Base-by-base conservation (phyloP, 805 yeast genomes). In the Kockiozyma suomiensis region DNA sequence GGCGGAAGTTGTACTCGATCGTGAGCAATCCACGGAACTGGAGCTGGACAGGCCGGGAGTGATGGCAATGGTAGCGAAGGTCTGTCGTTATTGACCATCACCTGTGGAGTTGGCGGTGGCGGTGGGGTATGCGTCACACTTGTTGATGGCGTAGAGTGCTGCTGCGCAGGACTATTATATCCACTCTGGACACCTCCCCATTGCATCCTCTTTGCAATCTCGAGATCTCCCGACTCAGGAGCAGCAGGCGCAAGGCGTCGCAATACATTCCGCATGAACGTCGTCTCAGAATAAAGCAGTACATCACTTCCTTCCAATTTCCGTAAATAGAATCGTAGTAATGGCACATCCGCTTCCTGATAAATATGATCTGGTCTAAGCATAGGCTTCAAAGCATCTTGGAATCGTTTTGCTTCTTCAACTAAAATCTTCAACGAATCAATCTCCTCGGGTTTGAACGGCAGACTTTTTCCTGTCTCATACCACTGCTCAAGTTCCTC, bases 251-350 rank as follows among this genome's bases (percentile, higher is more conserved):
- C 30, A 13, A 41, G 37, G 7, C 30, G 23, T 7, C 17, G 15
- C 4, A 49, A 21, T 1, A 12, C 28, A 8, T 25, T 23, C 13
- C 33, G n/a, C 35, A 49, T 4, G 25, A 49, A 37, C 23, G 33
- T 25, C 30, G 19, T 23, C 21, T 49, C 53, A 21, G 30, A 19
- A 12, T 1, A 7, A 26, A 78, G 59, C 47, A 72, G 37, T 1
- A 78, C 66, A 46, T 73, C 73, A 17, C 80, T 73, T 2, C 84
- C 86, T 48, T 76, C 78, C 40, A 82, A 61, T 67, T 83, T 82
- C 54, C 85, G 73, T 56, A 82, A 61, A 52, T 76, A 77, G 59
- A 77, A 79, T 52, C 79, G 75, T 33, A 81, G 56, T 5, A 10
- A 69, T 21, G 46, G 33, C 61, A 15, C 69, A 70, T 25, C 66